Conservation (phyloP, 2,329 filamentous ascomycete genomes). For the Hymenoscyphus albidus region DNA sequence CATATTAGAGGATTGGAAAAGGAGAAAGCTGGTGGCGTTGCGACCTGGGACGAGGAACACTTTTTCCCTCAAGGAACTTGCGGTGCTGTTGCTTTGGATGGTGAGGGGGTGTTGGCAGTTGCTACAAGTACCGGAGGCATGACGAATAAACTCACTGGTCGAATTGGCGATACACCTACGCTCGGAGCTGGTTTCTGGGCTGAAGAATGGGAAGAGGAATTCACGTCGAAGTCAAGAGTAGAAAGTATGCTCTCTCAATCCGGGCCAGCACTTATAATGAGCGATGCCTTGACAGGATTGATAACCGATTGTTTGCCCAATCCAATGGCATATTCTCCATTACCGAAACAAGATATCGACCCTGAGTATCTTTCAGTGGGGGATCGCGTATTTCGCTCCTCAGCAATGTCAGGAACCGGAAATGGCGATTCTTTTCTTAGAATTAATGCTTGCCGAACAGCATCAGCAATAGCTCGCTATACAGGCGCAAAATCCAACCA, state of each 20-base stretch:
- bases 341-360: constrained; percentile 27
- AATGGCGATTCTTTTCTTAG: constrained; percentile 88
- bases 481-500: constrained; percentile 17
- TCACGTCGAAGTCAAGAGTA: constrained; percentile 24
- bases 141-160: constrained; percentile 83
- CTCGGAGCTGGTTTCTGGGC: constrained; percentile 88
- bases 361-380: constrained; percentile 31
- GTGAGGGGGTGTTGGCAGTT: constrained; percentile 67
- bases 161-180: constrained; percentile 82
- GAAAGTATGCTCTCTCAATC: constrained; percentile 21
- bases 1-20: constrained; percentile 57
- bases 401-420: constrained; percentile 73
- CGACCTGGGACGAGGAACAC: constrained; percentile 56
- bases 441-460: constrained; percentile 65
- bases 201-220: constrained; percentile 67
- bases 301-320: constrained; percentile 58
- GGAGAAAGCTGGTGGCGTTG: constrained; percentile 43
- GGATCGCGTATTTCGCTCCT: constrained; percentile 26
- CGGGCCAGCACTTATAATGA: constrained; percentile 39
- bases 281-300: constrained; percentile 43
- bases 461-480: constrained; percentile 69
- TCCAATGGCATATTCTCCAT: constrained; percentile 34
- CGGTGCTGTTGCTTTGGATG: constrained; percentile 77
- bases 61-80: constrained; percentile 81
- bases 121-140: constrained; percentile 70